These are phyloP conservation scores for Boletus fagicola DNA, from an alignment of 768 basidiomycete genomes.

Conservation along the genomic window DNA sequence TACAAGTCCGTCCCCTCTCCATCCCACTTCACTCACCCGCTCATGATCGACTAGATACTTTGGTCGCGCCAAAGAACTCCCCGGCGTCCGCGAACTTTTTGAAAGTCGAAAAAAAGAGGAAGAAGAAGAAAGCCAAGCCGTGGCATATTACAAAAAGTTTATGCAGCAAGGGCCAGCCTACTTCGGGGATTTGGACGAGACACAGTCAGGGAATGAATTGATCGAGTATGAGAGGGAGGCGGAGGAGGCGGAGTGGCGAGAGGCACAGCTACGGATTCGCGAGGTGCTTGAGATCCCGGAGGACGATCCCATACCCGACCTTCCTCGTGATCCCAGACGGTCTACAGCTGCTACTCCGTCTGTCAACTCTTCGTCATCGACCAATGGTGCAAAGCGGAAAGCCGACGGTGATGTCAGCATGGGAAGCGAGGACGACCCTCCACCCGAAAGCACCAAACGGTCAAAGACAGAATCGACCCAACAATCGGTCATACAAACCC, in stretches of 20 bases:
- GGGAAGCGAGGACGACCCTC: slow-evolving; percentile 30
- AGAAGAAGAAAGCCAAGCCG: slow-evolving; percentile 80
- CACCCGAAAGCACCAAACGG: slow-evolving; percentile 31
- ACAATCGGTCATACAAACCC: background rate
- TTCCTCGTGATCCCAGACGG: slow-evolving; percentile 38
- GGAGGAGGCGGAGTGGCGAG: slow-evolving; percentile 75
- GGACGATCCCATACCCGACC: slow-evolving; percentile 50
- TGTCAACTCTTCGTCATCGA: slow-evolving; percentile 16
- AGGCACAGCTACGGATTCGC: slow-evolving; percentile 54
- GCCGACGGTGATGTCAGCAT: slow-evolving; percentile 43
- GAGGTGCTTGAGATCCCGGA: slow-evolving; percentile 50
- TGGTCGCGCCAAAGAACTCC: slow-evolving; percentile 93
- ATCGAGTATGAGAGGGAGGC: slow-evolving; percentile 67
- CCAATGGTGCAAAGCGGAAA: slow-evolving; percentile 52
- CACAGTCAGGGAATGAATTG: slow-evolving; percentile 51
- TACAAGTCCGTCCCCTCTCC: slow-evolving; percentile 73
- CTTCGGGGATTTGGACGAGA: slow-evolving; percentile 89
- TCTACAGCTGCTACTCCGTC: slow-evolving; percentile 8
- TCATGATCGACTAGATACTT: slow-evolving; percentile 66
- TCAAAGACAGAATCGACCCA: slow-evolving; percentile 22
- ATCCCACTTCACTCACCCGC: background rate
- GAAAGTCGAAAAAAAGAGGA: slow-evolving; percentile 81
- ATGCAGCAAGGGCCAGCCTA: slow-evolving; percentile 84
- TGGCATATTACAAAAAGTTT: slow-evolving; percentile 83
- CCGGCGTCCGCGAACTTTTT: slow-evolving; percentile 95